These are phyloP conservation scores for Kernera saxatilis DNA, from an alignment of 345 rosid species.

Conservation along the genomic window DNA sequence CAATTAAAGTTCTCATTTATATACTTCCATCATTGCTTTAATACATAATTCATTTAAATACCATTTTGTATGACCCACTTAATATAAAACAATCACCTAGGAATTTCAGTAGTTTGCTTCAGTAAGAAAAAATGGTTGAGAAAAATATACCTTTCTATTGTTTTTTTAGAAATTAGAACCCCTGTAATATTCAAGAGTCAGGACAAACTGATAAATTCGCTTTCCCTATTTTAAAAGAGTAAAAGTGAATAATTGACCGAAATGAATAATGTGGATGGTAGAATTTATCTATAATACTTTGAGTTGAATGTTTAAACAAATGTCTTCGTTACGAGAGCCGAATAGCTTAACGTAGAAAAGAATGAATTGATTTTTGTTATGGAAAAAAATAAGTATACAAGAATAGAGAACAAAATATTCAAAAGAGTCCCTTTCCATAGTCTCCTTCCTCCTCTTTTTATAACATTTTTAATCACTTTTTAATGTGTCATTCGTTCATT, in stretches of 20 bases:
- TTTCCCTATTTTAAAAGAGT: neutral
- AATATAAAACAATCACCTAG: neutral
- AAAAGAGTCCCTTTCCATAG: no score
- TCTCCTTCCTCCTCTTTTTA: no score
- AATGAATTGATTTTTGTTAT: no score
- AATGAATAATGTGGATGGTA: neutral
- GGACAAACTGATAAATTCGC: neutral
- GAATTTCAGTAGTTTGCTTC: neutral
- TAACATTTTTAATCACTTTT: no score
- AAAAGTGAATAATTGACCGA: neutral
- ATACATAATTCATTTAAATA: neutral
- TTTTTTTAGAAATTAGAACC: neutral
- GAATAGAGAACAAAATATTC: no score
- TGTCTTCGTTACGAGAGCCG: no score
- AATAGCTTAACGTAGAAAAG: no score
- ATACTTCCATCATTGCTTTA: neutral
- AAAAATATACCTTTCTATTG: neutral
- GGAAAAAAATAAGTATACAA: no score
- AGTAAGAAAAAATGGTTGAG: neutral
- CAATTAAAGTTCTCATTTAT: constrained; percentile 9
- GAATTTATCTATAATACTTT: no score
- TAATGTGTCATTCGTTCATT: no score
- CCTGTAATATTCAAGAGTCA: neutral
- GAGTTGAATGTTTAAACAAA: no score
- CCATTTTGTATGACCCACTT: neutral